phyloP scores from a whole-genome alignment of 371 early-diverging fungal genomes.

The Capillidium rhysosporum region DNA sequence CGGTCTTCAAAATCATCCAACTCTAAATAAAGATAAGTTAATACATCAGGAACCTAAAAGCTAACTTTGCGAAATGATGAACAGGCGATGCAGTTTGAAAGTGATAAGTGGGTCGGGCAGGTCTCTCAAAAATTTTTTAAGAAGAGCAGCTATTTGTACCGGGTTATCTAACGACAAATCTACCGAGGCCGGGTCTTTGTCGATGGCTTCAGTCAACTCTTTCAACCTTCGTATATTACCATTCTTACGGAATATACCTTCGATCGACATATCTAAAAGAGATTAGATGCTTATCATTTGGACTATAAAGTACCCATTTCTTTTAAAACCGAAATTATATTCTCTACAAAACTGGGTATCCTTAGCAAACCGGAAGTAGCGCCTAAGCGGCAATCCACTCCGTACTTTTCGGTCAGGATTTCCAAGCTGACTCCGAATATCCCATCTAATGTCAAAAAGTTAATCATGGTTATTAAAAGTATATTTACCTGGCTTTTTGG shows the following conservation, averaged over 20 bases:
- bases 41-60: not conserved
- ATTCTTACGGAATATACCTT: constrained; percentile 93
- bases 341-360: constrained; percentile 73
- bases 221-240: constrained; percentile 83
- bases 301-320: constrained; percentile 40
- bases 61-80: constrained; percentile 57
- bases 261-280: constrained; percentile 56
- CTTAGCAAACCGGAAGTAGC: constrained; percentile 50
- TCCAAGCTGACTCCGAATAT: constrained; percentile 88
- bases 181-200: constrained; percentile 42
- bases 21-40: constrained; percentile 10
- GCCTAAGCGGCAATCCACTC: constrained; percentile 64
- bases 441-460: constrained; percentile 22
- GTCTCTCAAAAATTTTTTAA: constrained; percentile 88
- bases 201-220: constrained; percentile 44
- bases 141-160: constrained; percentile 80
- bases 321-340: constrained; percentile 49
- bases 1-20: constrained; percentile 23
- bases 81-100: constrained; percentile 57
- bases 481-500: constrained; percentile 29
- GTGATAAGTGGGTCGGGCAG: constrained; percentile 88
- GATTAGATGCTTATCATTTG: not conserved
- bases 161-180: constrained; percentile 51
- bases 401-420: constrained; percentile 55
- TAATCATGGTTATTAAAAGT: not conserved